phyloP scores from a whole-genome alignment of 345 rosid genomes.

The Reutealis trisperma region DNA sequence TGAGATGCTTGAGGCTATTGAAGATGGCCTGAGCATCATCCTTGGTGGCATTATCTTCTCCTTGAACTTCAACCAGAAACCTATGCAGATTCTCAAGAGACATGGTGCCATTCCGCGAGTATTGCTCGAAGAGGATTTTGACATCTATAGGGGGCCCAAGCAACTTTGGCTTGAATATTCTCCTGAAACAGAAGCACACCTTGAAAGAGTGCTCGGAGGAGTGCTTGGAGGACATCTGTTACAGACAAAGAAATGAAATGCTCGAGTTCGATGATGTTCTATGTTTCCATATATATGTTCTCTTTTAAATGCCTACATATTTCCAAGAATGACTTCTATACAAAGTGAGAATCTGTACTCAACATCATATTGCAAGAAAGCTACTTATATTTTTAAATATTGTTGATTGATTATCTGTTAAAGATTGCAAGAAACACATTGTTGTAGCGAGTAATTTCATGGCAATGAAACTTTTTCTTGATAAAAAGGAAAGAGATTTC shows the following conservation, averaged over 20 bases:
- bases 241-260: background rate
- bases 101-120: slow-evolving; percentile 51
- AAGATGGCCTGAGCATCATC: slow-evolving; percentile 54
- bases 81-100: slow-evolving; percentile 32
- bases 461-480: slow-evolving; percentile 13
- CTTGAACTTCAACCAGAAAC: slow-evolving; percentile 28
- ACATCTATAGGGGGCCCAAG: slow-evolving; percentile 50
- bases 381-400: background rate
- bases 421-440: background rate
- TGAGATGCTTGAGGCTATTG: slow-evolving; percentile 52
- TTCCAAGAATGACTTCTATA: slow-evolving; percentile 26
- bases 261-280: background rate
- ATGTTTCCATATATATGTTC: background rate
- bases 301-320: background rate
- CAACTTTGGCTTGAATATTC: slow-evolving; percentile 44
- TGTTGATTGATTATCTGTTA: too few species aligned
- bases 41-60: slow-evolving; percentile 35
- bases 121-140: slow-evolving; percentile 28
- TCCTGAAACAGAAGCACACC: slow-evolving; percentile 53
- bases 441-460: background rate
- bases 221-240: slow-evolving; percentile 15
- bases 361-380: slow-evolving; percentile 25
- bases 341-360: slow-evolving; percentile 44
- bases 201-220: slow-evolving; percentile 33
- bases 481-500: slow-evolving; percentile 27